phyloP scores from a whole-genome alignment of 2,329 filamentous ascomycete species.

The Phoma sp. region DNA sequence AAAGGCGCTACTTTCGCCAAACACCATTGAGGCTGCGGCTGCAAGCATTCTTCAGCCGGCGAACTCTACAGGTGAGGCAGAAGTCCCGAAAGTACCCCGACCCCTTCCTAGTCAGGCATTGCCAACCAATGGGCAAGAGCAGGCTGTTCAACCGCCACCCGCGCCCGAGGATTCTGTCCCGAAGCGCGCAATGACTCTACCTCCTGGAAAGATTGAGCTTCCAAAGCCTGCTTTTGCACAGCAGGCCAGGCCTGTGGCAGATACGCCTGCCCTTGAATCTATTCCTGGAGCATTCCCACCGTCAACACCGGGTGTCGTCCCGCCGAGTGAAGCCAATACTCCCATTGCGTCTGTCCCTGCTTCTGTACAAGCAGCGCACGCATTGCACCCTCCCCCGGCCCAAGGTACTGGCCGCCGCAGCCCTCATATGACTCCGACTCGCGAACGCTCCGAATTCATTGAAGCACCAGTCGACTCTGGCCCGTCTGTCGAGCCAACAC shows the following conservation, averaged over 20 bases:
- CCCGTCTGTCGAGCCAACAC: conserved; percentile 28
- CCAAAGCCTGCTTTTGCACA: conserved; percentile 28
- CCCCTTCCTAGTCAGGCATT: conserved; percentile 11
- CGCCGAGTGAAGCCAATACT: conserved; percentile 48
- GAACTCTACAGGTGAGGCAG: conserved; percentile 15
- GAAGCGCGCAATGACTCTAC: conserved; percentile 28
- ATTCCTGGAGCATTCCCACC: conserved; percentile 69
- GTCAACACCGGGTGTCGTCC: conserved; percentile 50
- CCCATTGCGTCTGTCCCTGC: conserved; percentile 26
- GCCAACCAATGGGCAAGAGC: conserved; percentile 4
- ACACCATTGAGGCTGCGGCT: conserved; percentile 22
- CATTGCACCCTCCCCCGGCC: conserved; percentile 26
- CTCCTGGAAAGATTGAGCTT: conserved; percentile 33
- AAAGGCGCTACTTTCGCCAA: conserved; percentile 28
- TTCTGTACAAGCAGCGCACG: conserved; percentile 25
- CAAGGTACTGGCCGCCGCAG: conserved; percentile 26
- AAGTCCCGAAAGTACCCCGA: conserved; percentile 3
- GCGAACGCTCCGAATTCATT: conserved; percentile 42
- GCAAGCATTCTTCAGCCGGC: conserved; percentile 16
- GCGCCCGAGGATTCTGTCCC: conserved; percentile 14
- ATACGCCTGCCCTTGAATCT: conserved; percentile 34
- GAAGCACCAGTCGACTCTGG: conserved; percentile 41
- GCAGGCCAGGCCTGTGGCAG: conserved; percentile 31
- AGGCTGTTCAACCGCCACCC: not conserved
- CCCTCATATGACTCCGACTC: conserved; percentile 36